Base-by-base conservation (phyloP, 2,329 filamentous ascomycete species). In the Pochonia chlamydosporia region DNA sequence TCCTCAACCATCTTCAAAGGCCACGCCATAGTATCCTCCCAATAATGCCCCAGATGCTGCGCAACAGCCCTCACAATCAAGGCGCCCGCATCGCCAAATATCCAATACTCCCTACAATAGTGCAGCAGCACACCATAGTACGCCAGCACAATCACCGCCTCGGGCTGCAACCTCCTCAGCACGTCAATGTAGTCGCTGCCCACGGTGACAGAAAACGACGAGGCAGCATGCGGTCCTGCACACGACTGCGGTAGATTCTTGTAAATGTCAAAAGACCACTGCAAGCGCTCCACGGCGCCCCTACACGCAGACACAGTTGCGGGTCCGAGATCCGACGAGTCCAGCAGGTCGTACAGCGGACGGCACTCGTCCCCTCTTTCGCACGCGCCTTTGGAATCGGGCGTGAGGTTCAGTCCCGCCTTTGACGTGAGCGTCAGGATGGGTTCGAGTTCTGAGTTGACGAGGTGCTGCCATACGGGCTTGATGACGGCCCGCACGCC, bases 41-140 rank as follows among this genome's bases (percentile, higher is more conserved):
- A 68, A 16, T 61, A 62, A 16, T 44, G 52, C 3, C 66, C 64
- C 2, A 68, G 49, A 40, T 65, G 57, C 14, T 56, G 54, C 5
- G 63, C 56, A 13, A 68, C 58, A 2, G 63, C 58, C 2, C 56
- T 54, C 25, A 68, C 56, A 31, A 69, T 40, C 37, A 56, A 57
- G 0, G 58, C 56, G 1, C 66, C 66, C 3, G 59, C 59, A 43
- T 79, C 79, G 5, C 59, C 65, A 52, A 71, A 62, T 23, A 70
- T 59, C 71, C 72, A 75, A 30, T 61, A 56, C 4, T 56, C 49
- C 8, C 66, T 59, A 35, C 63, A 67, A 13, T 61, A 62, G 49
- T 75, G 69, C n/a, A 77, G 58, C 36, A 78, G 53, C 4, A 75
- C 65, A 10, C 72, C 73, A 49, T 75, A 76, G 52, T 77, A 68